Base-by-base conservation (phyloP, 495 filamentous ascomycete genomes). In the Lasiosphaeria ovina region DNA sequence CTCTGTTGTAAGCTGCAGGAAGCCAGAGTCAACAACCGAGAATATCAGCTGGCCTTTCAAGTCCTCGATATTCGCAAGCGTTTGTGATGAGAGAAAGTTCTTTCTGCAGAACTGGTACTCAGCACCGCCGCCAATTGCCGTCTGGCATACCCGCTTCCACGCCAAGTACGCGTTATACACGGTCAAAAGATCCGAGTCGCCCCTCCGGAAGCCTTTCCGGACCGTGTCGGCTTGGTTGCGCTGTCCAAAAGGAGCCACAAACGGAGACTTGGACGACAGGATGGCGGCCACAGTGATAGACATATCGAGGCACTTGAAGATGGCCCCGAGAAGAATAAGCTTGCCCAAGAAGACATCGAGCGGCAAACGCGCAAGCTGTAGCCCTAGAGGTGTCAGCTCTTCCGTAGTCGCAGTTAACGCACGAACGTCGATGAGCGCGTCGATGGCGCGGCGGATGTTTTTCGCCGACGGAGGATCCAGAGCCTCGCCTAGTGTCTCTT, bases 301-400 rank as follows among this genome's bases (percentile, higher is more conserved):
- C 61, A 90, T 91, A 75, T 98, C 94, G 0, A 98, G 81, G 67
- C 92, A 97, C 62, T 88, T 88, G 78, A 95, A 97, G 59, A 93
- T 84, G 2, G 82, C 82, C 0, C 90, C 91, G 33, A 93, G 80
- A 7, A 98, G 81, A 34, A 97, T 88, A 31, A 98, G 81, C 70
- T 98, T 98, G 10, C 94, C 93, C 0, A 98, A 81, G 71, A 94
- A 94, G 3, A 97, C 92, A 67, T 98, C 94, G 6, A 98, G 78
- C 16, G 94, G 94, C 9, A 98, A 71, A 55, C 90, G 89, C 8
- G 92, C 91, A 35, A 98, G 77, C 67, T 97, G 93, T 44, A 84
- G 74, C 33, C 94, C 94, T 12, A 98, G 79, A 3, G 91, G 83
- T 1, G 94, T 98, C 33, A 98, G 80, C 51, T 91, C 89, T 72